Conservation (phyloP, 306 rosid genomes). For the Vicia faba region DNA sequence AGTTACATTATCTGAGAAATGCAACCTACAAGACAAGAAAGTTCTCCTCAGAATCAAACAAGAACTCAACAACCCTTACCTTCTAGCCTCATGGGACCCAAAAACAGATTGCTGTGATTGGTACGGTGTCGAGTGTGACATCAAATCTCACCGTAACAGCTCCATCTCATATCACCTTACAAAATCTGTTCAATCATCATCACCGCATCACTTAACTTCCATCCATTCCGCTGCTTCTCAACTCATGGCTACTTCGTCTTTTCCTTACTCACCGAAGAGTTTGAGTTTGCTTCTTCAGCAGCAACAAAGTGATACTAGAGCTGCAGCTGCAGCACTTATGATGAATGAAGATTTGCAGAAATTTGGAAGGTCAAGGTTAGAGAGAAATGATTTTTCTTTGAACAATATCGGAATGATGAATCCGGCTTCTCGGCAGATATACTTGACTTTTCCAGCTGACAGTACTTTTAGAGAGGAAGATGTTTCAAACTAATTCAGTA, state of each 20-base stretch:
- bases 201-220: no score
- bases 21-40: no score
- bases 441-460: constrained; percentile 94
- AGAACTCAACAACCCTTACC: no score
- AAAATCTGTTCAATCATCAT: no score
- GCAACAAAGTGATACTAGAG: constrained; percentile 79
- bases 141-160: no score
- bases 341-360: constrained; percentile 88
- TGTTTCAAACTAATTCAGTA: constrained; percentile 93
- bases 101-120: no score
- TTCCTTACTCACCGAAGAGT: constrained; percentile 77
- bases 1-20: no score
- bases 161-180: no score
- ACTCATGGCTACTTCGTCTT: constrained; percentile 74
- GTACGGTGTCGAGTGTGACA: no score
- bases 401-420: constrained; percentile 69
- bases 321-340: constrained; percentile 78
- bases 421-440: constrained; percentile 95
- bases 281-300: constrained; percentile 67
- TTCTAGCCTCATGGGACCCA: no score
- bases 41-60: no score
- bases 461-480: constrained; percentile 98
- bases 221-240: constrained; percentile 89
- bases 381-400: constrained; percentile 68
- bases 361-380: constrained; percentile 71